Percentiles rank a stretch among this genome's conserved stretches.
These are phyloP conservation scores for Pythium biforme DNA, from an alignment of 352 stramenopile genomes.

Conservation along the genomic window DNA sequence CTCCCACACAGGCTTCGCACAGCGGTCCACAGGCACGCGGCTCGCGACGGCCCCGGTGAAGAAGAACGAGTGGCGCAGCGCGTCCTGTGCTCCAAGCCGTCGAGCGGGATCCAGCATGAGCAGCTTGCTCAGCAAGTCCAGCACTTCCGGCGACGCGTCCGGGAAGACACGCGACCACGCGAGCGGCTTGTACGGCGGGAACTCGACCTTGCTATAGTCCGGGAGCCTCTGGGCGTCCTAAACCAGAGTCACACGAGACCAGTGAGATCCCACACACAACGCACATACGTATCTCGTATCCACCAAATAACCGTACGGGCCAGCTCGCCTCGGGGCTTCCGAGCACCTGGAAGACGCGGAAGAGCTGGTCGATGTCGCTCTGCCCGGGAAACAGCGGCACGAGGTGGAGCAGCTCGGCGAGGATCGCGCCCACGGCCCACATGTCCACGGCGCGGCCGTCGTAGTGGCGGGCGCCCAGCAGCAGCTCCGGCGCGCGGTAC, in stretches of 20 bases:
- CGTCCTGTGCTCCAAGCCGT: constrained; percentile 45
- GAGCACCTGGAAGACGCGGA: constrained; percentile 64
- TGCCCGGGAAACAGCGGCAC: constrained; percentile 74
- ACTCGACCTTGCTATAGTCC: constrained; percentile 71
- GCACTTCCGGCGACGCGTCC: constrained; percentile 34
- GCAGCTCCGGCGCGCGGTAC: constrained; percentile 80
- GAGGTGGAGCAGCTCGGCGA: constrained; percentile 61
- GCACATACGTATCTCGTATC: too few relatives aligned
- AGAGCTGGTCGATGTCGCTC: constrained; percentile 84
- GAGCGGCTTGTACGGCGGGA: constrained; percentile 53
- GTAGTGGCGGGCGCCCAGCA: constrained; percentile 71
- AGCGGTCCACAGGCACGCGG: constrained; percentile 10
- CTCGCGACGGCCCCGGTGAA: constrained; percentile 13
- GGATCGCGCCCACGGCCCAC: constrained; percentile 66
- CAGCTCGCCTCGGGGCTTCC: constrained; percentile 55
- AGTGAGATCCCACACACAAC: not conserved
- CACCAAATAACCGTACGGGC: constrained; percentile 17
- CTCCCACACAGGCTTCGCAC: constrained; percentile 1
- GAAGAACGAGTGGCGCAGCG: constrained; percentile 21
- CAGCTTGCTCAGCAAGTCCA: constrained; percentile 53
- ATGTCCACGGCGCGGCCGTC: constrained; percentile 64
- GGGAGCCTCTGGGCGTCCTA: constrained; percentile 33
- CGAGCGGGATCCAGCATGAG: constrained; percentile 35
- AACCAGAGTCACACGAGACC: not conserved
- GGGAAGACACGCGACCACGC: constrained; percentile 44